phyloP scores from a whole-genome alignment of 179 eudicot species.

The Vitellaria paradoxa region DNA sequence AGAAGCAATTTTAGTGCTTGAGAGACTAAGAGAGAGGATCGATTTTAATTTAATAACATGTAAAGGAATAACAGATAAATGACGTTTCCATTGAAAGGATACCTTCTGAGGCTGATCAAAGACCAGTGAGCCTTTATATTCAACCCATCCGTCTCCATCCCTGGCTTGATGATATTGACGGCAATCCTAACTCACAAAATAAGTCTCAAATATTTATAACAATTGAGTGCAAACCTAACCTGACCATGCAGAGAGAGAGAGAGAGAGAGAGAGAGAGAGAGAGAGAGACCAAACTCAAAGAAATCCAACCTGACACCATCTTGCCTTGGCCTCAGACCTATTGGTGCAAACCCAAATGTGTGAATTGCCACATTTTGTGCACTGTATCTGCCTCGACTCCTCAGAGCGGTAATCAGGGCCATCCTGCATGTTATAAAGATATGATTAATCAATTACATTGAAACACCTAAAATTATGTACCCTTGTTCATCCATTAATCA shows the following conservation, averaged over 20 bases:
- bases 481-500: not conserved
- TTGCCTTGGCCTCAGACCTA: conserved; percentile 85
- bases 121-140: conserved; percentile 73
- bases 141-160: conserved; percentile 90
- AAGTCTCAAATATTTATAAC: not conserved
- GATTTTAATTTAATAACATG: not conserved
- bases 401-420: conserved; percentile 66
- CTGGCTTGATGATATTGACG: conserved; percentile 98
- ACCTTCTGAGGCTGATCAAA: conserved; percentile 88
- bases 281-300: conserved; percentile 6
- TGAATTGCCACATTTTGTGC: conserved; percentile 90
- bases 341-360: conserved; percentile 98
- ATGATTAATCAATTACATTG: not conserved
- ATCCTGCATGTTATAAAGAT: conserved; percentile 36
- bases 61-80: not conserved
- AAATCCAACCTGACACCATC: conserved; percentile 95
- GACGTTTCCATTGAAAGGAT: conserved; percentile 4
- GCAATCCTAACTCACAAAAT: conserved; percentile 62
- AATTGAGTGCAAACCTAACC: not conserved
- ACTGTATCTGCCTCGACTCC: conserved; percentile 95
- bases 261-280: too few species aligned
- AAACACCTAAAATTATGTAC: too few species aligned
- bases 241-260: not conserved
- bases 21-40: too few species aligned
- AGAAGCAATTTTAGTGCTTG: not conserved